These are phyloP conservation scores for Penicillium sp. DNA, from an alignment of 2,329 filamentous ascomycete species.

Conservation along the genomic window DNA sequence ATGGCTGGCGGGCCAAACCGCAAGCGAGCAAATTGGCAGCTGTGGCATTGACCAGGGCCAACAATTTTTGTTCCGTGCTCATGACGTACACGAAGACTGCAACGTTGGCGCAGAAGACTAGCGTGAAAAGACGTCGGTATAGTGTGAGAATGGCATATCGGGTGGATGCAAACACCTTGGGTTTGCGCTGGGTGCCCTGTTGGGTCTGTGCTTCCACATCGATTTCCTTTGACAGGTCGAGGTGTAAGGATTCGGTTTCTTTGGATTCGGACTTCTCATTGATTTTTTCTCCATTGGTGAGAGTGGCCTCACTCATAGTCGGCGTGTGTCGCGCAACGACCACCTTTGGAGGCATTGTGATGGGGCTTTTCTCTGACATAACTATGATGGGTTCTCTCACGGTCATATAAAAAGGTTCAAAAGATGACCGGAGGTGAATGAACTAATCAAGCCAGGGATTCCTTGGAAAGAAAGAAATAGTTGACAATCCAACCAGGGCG, in stretches of 20 bases:
- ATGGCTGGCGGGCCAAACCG: slow-evolving; percentile 53
- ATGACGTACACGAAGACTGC: slow-evolving; percentile 40
- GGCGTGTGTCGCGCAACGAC: slow-evolving; percentile 5
- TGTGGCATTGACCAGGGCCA: slow-evolving; percentile 44
- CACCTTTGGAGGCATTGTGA: slow-evolving; percentile 10
- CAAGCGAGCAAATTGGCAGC: slow-evolving; percentile 50
- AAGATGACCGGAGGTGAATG: slow-evolving; percentile 16
- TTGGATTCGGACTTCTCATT: slow-evolving; percentile 15
- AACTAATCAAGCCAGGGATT: not conserved
- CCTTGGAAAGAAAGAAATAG: not conserved
- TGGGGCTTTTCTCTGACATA: slow-evolving; percentile 24
- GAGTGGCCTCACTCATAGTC: slow-evolving; percentile 19
- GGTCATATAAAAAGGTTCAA: slow-evolving; percentile 16
- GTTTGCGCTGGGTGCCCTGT: slow-evolving; percentile 24
- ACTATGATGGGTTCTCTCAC: not conserved
- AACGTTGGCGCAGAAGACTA: slow-evolving; percentile 44
- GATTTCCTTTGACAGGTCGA: not conserved
- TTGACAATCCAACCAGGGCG: slow-evolving; percentile 22
- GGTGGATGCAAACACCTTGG: slow-evolving; percentile 31
- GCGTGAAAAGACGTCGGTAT: slow-evolving; percentile 46
- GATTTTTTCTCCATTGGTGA: slow-evolving; percentile 20
- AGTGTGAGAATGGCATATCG: slow-evolving; percentile 42
- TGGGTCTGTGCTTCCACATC: slow-evolving; percentile 36
- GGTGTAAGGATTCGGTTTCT: slow-evolving; percentile 9
- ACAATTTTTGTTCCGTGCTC: slow-evolving; percentile 35